A percentile compares a stretch with the other conserved stretches of the same genome.
These are phyloP conservation scores for Trichaptum fuscoviolaceum DNA, from an alignment of 768 basidiomycete genomes.

Conservation along the genomic window DNA sequence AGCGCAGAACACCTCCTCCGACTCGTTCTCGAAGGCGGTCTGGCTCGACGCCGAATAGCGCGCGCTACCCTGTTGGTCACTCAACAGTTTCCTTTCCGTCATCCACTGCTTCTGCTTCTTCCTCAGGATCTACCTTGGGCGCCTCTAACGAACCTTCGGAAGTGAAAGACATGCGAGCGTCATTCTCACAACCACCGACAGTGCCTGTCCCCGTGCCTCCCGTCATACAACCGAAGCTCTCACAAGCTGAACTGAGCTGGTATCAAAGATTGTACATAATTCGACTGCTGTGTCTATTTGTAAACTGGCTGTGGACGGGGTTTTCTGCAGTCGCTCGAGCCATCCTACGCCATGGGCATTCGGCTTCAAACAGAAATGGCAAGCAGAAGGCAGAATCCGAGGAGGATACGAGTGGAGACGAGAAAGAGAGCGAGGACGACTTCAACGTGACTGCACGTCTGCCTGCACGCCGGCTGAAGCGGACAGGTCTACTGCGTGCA, in stretches of 20 bases:
- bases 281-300: slow-evolving; percentile 1
- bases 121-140: slow-evolving; percentile 41
- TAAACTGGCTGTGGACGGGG: neutral
- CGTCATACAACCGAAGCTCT: slow-evolving; percentile 3
- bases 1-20: slow-evolving; percentile 6
- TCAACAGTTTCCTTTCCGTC: slow-evolving; percentile 14
- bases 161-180: slow-evolving; percentile 3
- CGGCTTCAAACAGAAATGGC: slow-evolving; percentile 2
- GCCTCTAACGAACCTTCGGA: slow-evolving; percentile 5
- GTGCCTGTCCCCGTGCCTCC: slow-evolving; percentile 1
- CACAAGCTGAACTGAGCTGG: neutral
- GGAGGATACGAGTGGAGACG: slow-evolving; percentile 25
- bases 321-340: neutral
- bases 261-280: neutral
- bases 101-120: slow-evolving; percentile 42
- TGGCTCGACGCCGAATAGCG: slow-evolving; percentile 52
- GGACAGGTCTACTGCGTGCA: neutral
- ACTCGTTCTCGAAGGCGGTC: slow-evolving; percentile 46
- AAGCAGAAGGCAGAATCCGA: slow-evolving; percentile 12
- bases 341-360: slow-evolving; percentile 4
- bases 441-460: slow-evolving; percentile 11
- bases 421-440: slow-evolving; percentile 31
- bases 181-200: neutral
- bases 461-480: slow-evolving; percentile 6
- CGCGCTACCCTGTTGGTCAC: slow-evolving; percentile 12